Evolutionary conservation across 176 grass and related monocot genomes (phyloP), one percentile per base, ranked within the genome.

Genomic region (Musa acuminata): DNA sequence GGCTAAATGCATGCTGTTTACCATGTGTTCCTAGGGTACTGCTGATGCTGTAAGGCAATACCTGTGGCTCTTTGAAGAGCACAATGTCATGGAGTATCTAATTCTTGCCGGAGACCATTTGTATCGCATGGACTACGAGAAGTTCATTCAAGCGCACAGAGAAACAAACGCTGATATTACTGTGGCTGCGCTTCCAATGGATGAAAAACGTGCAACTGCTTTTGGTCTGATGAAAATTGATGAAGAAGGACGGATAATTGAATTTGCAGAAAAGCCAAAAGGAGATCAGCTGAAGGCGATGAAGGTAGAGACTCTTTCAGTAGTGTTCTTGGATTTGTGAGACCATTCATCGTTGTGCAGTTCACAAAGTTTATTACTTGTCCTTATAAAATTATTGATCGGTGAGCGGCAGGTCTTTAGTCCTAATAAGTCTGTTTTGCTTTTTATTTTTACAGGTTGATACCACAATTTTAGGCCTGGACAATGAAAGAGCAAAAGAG

Each of bases 151-250:
- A 73, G 96, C 91, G 5, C 96, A 99, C 69, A 86, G 96, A 75
- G 96, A 99, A 84, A 91, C 91, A 55, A 74, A 91, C 80, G 91
- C 96, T 35, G 91, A 99, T 72, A 95, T 95, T 52, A 99, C 91
- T 35, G 96, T 99, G 26, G 86, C 96, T 52, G 96, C 91, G 8
- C 77, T 95, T 17, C 96, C 96, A 23, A 81, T 99, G 91, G 96
- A 99, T 74, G 96, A 99, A 80, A 52, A 87, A 52, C 84, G 91
- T 11, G 96, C 96, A 75, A 99, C 96, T 72, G 86, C 91, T 11
- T 99, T 99, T 76, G 96, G 91, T 22, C 80, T 99, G 48, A 94
- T 99, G 95, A 99, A 99, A 75, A 94, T 99, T 73, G 88, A 99
- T 59, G 91, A 99, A 59, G 95, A 99, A 79, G 95, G 95, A 21